Base-by-base conservation (phyloP, 805 yeast species). In the Wickerhamomyces queroliae region DNA sequence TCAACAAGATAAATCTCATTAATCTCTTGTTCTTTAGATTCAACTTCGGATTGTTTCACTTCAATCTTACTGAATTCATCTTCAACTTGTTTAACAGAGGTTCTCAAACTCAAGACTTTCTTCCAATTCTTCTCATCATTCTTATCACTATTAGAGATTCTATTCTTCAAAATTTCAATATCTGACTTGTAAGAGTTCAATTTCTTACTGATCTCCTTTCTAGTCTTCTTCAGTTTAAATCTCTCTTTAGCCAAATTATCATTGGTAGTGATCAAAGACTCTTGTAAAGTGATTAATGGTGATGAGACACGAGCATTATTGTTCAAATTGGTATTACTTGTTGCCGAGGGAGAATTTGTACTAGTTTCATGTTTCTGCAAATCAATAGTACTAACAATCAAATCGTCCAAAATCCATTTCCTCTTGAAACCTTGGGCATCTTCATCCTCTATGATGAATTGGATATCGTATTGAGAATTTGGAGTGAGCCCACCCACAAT, bases 401-500 rank as follows among this genome's bases (percentile, higher is more conserved):
- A 46, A 49, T 67, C 71, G 20, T 66, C 62, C 35, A 65, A 56
- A 29, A 67, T 39, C 37, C 56, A 61, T 40, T 63, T 69, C 28
- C 53, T 58, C 22, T 49, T 53, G 16, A 47, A 53, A 9, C 53
- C 54, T 5, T 35, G 31, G 6, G 43, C 39, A 37, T 61, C 58
- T 28, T 59, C 48, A 25, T 50, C 53, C 35, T 66, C 58, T 38
- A 64, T 58, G 41, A 67, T 59, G 39, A 67, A 66, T 40, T 66
- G 69, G 36, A 82, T 67, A 45, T 78, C 82, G 45, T 81, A 83
- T 44, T 79, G 81, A 10, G 83, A 74, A 16, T 70, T 55, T 2
- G 87, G 85, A 23, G 80, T 76, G 28, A 82, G 61, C 0, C 88
- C 88, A 47, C 78, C 73, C 15, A 82, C 76, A 2, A 78, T 69